A percentile compares a stretch with the other conserved stretches of the same genome.
phyloP scores from a whole-genome alignment of 768 basidiomycete species.

The Termitomyces sp. region DNA sequence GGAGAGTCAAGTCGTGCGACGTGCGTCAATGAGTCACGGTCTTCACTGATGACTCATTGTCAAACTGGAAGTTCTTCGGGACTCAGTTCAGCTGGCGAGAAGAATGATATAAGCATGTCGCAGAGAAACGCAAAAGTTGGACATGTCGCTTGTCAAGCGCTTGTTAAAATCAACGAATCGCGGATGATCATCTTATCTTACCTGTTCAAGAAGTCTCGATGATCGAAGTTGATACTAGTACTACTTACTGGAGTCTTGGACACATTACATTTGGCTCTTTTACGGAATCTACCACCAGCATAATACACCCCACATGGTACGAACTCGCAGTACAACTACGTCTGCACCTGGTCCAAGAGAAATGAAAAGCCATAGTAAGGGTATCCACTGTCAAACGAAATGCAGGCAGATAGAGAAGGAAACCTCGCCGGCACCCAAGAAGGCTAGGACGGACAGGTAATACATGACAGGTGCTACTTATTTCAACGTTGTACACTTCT shows the following conservation, averaged over 20 bases:
- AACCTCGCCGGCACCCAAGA: slow-evolving; percentile 27
- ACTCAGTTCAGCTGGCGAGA: too few species aligned
- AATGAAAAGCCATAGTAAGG: background rate
- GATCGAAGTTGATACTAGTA: background rate
- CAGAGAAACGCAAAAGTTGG: too few species aligned
- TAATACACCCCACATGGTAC: background rate
- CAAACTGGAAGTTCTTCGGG: too few species aligned
- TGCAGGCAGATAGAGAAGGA: background rate
- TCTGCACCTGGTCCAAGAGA: background rate
- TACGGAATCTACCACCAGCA: background rate
- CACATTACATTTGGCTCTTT: background rate
- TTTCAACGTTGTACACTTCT: background rate
- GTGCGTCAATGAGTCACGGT: too few species aligned
- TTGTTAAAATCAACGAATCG: too few species aligned
- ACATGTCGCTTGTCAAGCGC: too few species aligned
- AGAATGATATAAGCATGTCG: too few species aligned
- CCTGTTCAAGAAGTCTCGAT: too few species aligned
- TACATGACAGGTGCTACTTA: slow-evolving; percentile 10
- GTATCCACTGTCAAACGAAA: slow-evolving; percentile 3
- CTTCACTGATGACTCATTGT: too few species aligned
- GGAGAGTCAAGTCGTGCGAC: too few species aligned
- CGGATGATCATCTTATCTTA: too few species aligned
- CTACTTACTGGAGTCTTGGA: background rate
- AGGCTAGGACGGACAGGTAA: slow-evolving; percentile 22
- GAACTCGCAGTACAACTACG: background rate